Evolutionary conservation across 1,139 yeast genomes (phyloP), one percentile per base, ranked within the genome.

Genomic region (Candida smagusa): DNA sequence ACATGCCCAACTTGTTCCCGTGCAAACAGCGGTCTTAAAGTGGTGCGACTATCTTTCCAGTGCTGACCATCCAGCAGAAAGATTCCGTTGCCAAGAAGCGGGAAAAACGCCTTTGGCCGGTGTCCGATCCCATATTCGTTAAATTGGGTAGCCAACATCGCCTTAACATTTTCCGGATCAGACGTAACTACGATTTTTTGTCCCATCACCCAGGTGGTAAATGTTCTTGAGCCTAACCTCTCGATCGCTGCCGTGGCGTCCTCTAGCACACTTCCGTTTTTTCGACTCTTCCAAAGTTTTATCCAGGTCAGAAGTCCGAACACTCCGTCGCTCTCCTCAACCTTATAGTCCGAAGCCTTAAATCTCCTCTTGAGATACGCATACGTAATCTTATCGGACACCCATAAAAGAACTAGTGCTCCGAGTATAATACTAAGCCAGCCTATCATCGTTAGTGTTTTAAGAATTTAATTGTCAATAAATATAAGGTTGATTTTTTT

Each of bases 11-110:
- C 69, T 53, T 76, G 81, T 47, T 75, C 80, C 41, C 79, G 62
- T 12, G 77, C 68, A 56, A 77, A 77, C 53, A 75, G 81, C 1
- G 84, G 83, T 42, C 82, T 63, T 47, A 77, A 66, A 74, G 77
- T 61, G 2, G 79, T 71, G 36, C 83, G 60, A 13, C 79, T 68
- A 49, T 76, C 78, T 48, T 74, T 72, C 83, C 83, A 77, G 4
- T 74, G 78, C 30, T 59, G 65, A 8, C 78, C 79, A 40, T 74
- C 78, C 31, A 74, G 62, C 2, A 81, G 75, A 57, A 77, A 77
- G 40, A 77, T 77, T 3, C 83, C 82, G 41, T 74, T 74, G 6
- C 83, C 83, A 34, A 77, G 59, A 19, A 74, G 53, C 6, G 78
- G 74, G 33, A 45, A 44, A 49, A 76, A 63, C 29, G 59, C 63